Percentiles rank a stretch among this genome's conserved stretches.
Conservation (phyloP, 805 yeast genomes). For the Ogataea chonburiensis region DNA sequence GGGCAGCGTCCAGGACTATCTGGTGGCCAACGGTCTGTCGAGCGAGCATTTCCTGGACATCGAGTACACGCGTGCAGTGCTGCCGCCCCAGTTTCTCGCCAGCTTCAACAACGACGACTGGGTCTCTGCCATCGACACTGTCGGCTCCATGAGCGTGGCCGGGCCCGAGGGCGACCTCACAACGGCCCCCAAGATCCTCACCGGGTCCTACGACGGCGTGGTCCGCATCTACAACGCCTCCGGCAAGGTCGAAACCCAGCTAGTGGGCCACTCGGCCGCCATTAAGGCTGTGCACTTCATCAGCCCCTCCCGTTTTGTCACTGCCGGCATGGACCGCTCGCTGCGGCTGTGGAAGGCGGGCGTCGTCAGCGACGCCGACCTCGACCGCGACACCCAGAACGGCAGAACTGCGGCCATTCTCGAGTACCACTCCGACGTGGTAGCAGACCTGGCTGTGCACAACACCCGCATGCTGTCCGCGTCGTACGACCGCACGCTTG, state of each 20-base stretch:
- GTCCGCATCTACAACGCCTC: slow-evolving; percentile 84
- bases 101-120: slow-evolving; percentile 93
- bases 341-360: slow-evolving; percentile 83
- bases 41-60: slow-evolving; percentile 74
- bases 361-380: slow-evolving; percentile 41
- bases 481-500: slow-evolving; percentile 74
- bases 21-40: slow-evolving; percentile 73
- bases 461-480: slow-evolving; percentile 73
- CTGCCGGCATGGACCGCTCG: slow-evolving; percentile 87
- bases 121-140: slow-evolving; percentile 73
- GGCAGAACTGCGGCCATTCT: slow-evolving; percentile 82
- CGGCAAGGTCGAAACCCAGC: slow-evolving; percentile 77
- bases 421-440: slow-evolving; percentile 88
- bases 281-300: slow-evolving; percentile 82
- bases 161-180: slow-evolving; percentile 28
- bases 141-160: slow-evolving; percentile 33
- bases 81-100: slow-evolving; percentile 91
- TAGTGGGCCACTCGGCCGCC: slow-evolving; percentile 86
- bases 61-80: slow-evolving; percentile 88
- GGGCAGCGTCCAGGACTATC: slow-evolving; percentile 75
- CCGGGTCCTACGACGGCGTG: slow-evolving; percentile 94
- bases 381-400: slow-evolving; percentile 42
- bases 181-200: slow-evolving; percentile 59
- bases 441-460: slow-evolving; percentile 70
- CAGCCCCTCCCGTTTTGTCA: slow-evolving; percentile 68